Conservation (phyloP, 2,329 filamentous ascomycete genomes). For the Penicillium janthinellum region DNA sequence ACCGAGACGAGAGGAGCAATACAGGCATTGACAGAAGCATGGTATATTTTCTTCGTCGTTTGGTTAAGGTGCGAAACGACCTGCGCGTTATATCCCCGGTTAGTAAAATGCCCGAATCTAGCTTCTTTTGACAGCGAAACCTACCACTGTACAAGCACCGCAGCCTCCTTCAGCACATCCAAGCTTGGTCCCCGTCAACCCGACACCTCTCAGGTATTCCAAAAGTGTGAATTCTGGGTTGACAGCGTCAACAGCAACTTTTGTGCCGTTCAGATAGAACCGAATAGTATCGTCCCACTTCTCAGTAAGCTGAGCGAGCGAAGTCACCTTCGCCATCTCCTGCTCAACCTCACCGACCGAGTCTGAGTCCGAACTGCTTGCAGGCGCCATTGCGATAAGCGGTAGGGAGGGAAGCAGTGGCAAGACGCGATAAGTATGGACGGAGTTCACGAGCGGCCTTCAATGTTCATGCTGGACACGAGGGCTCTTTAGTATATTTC, state of each 20-base stretch:
- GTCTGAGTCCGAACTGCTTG: slow-evolving; percentile 48
- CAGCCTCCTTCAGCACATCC: slow-evolving; percentile 96
- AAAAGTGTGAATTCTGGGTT: slow-evolving; percentile 91
- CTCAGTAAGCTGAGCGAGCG: slow-evolving; percentile 67
- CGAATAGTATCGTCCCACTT: slow-evolving; percentile 82
- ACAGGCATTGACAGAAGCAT: slow-evolving; percentile 95
- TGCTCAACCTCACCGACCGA: slow-evolving; percentile 48
- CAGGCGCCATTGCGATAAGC: slow-evolving; percentile 57
- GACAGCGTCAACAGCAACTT: slow-evolving; percentile 78
- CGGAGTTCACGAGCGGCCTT: slow-evolving; percentile 6
- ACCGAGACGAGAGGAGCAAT: slow-evolving; percentile 88
- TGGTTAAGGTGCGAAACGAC: slow-evolving; percentile 91
- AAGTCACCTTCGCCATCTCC: slow-evolving; percentile 45
- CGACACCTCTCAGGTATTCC: slow-evolving; percentile 90
- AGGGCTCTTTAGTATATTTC: slow-evolving; percentile 11
- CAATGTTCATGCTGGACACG: slow-evolving; percentile 6
- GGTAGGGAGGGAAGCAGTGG: slow-evolving; percentile 3
- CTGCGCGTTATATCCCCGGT: slow-evolving; percentile 31
- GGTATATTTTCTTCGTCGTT: slow-evolving; percentile 88
- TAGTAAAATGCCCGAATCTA: background rate
- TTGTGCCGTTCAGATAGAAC: slow-evolving; percentile 95
- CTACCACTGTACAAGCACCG: slow-evolving; percentile 87
- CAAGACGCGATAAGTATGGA: slow-evolving; percentile 4
- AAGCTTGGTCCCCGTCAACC: slow-evolving; percentile 92
- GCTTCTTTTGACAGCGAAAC: slow-evolving; percentile 1